Conservation (phyloP, 2,329 filamentous ascomycete species). For the Meredithiella fracta region DNA sequence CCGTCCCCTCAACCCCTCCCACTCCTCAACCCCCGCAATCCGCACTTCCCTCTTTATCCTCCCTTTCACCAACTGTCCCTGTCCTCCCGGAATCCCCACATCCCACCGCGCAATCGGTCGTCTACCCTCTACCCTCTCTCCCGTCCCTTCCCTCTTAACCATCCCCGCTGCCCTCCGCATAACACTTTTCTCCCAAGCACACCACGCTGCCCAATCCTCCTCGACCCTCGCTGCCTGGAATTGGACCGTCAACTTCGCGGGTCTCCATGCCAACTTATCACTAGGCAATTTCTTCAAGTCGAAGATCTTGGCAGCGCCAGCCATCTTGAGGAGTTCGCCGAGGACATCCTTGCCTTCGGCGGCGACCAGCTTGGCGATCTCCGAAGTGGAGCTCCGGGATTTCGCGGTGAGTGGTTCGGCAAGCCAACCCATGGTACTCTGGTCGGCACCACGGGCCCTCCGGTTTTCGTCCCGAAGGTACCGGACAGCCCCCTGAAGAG, state of each 20-base stretch:
- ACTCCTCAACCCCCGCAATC: constrained; percentile 37
- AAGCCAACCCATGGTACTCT: constrained; percentile 43
- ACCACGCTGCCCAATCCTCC: constrained; percentile 49
- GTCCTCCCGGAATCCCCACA: constrained; percentile 31
- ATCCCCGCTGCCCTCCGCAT: constrained; percentile 34
- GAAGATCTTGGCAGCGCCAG: constrained; percentile 37
- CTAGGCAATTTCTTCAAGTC: constrained; percentile 40
- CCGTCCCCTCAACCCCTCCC: constrained; percentile 37
- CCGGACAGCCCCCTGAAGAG: constrained; percentile 46
- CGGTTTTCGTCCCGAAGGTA: constrained; percentile 53
- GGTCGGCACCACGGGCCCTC: constrained; percentile 41
- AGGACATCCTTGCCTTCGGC: constrained; percentile 49
- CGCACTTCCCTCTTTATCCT: constrained; percentile 27
- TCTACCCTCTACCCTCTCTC: constrained; percentile 17
- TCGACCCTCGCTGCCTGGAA: constrained; percentile 49
- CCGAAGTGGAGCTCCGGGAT: constrained; percentile 20
- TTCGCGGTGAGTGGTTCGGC: constrained; percentile 35
- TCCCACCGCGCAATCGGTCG: constrained; percentile 31
- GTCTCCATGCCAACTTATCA: constrained; percentile 50
- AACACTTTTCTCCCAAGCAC: constrained; percentile 39
- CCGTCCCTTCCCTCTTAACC: constrained; percentile 10
- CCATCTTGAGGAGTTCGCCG: constrained; percentile 46
- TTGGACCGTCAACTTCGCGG: constrained; percentile 44
- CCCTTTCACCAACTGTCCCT: constrained; percentile 28
- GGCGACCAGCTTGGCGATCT: constrained; percentile 27